These are phyloP conservation scores for Limtongia smithiae DNA, from an alignment of 805 yeast species.

Conservation along the genomic window DNA sequence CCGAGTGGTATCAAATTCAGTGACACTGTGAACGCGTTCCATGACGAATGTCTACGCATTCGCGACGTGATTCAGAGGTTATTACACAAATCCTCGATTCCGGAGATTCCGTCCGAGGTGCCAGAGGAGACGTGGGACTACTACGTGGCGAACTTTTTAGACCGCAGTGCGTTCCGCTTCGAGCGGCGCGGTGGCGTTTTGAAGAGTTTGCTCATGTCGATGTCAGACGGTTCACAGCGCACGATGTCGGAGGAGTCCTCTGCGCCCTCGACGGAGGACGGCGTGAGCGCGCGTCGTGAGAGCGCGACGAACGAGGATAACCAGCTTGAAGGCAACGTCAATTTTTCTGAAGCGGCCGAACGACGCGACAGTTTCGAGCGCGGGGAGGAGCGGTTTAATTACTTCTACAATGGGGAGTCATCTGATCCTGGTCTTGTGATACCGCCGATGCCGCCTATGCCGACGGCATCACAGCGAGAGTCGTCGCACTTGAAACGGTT, in stretches of 20 bases:
- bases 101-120: slow-evolving; percentile 27
- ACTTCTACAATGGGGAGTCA: background rate
- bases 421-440: background rate
- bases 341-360: no score
- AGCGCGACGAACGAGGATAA: background rate
- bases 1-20: slow-evolving; percentile 16
- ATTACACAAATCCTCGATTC: slow-evolving; percentile 17
- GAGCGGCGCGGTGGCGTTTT: slow-evolving; percentile 12
- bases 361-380: background rate
- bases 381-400: background rate
- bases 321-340: background rate
- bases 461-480: no score
- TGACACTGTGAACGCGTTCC: slow-evolving; percentile 18
- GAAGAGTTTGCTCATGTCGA: slow-evolving; percentile 7
- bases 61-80: slow-evolving; percentile 21
- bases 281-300: background rate
- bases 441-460: no score
- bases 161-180: slow-evolving; percentile 13
- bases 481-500: background rate
- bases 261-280: background rate
- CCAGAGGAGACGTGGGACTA: slow-evolving; percentile 26
- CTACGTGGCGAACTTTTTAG: slow-evolving; percentile 16
- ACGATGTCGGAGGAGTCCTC: background rate
- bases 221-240: background rate
- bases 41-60: slow-evolving; percentile 23